Conservation (phyloP, 257 asterid genomes). For the Avicennia marina region DNA sequence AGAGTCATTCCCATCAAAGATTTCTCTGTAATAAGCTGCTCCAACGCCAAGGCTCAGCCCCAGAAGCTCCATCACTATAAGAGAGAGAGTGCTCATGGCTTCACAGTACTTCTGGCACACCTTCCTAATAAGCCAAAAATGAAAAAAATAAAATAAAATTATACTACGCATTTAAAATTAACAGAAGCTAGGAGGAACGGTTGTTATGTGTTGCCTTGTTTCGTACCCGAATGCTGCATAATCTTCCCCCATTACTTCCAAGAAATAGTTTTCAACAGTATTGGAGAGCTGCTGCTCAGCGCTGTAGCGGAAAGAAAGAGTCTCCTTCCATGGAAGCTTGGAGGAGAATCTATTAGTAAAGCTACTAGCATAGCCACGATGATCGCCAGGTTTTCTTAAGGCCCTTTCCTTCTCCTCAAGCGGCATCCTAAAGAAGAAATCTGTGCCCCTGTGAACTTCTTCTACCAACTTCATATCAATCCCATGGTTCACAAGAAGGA, state of each 20-base stretch:
- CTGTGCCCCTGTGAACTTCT: constrained; percentile 63
- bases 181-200: no score
- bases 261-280: constrained; percentile 58
- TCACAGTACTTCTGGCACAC: constrained; percentile 61
- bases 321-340: constrained; percentile 95
- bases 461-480: constrained; percentile 45
- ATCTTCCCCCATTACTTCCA: constrained; percentile 41
- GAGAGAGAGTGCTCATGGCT: constrained; percentile 67
- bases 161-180: no score
- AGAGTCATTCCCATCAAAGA: constrained; percentile 67
- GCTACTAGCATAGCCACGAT: constrained; percentile 89
- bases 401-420: constrained; percentile 60
- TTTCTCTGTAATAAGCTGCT: constrained; percentile 36
- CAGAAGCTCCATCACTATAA: constrained; percentile 77
- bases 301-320: constrained; percentile 69
- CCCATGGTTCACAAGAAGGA: constrained; percentile 69
- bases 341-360: constrained; percentile 85
- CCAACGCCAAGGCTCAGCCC: constrained; percentile 75
- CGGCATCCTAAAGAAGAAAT: constrained; percentile 56
- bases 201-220: no score
- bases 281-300: constrained; percentile 25
- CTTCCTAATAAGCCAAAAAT: no score
- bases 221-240: constrained; percentile 54
- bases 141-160: no score
- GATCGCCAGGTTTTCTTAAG: constrained; percentile 62